Conservation (phyloP, 768 basidiomycete species). For the Suillus fuscotomentosus region DNA sequence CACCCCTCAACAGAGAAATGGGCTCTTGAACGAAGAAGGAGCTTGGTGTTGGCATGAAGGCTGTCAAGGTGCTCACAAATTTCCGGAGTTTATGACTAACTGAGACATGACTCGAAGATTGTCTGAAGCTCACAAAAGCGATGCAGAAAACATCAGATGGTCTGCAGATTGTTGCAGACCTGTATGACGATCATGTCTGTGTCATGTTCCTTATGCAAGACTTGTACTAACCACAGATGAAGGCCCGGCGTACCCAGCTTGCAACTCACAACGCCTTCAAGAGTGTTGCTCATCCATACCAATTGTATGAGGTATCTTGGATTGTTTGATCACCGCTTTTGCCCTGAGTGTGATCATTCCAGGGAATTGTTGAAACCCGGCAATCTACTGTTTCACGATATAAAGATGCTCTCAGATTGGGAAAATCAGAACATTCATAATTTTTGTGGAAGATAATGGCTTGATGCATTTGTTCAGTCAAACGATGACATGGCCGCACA, state of each 20-base stretch:
- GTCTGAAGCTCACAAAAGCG: conserved; percentile 72
- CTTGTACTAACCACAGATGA: conserved; percentile 7
- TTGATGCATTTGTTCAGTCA: no score
- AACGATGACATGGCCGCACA: no score
- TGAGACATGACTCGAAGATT: conserved; percentile 43
- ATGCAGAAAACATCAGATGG: conserved; percentile 75
- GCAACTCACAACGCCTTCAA: no score
- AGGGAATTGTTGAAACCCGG: no score
- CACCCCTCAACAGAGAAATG: conserved; percentile 41
- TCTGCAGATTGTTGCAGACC: conserved; percentile 69
- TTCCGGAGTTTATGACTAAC: not conserved
- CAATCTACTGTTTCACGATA: no score
- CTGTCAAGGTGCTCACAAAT: conserved; percentile 54
- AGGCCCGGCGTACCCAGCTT: conserved; percentile 79
- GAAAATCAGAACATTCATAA: no score
- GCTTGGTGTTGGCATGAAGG: conserved; percentile 88
- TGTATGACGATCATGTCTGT: conserved; percentile 77
- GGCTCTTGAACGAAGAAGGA: conserved; percentile 65
- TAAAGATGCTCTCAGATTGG: no score
- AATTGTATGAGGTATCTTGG: no score
- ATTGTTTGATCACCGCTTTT: no score
- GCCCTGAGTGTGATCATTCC: no score
- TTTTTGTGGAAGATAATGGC: no score
- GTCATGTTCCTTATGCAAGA: not conserved
- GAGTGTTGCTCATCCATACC: no score